Evolutionary conservation across 345 rosid species (phyloP).

Genomic region (Eutrema japonicum): DNA sequence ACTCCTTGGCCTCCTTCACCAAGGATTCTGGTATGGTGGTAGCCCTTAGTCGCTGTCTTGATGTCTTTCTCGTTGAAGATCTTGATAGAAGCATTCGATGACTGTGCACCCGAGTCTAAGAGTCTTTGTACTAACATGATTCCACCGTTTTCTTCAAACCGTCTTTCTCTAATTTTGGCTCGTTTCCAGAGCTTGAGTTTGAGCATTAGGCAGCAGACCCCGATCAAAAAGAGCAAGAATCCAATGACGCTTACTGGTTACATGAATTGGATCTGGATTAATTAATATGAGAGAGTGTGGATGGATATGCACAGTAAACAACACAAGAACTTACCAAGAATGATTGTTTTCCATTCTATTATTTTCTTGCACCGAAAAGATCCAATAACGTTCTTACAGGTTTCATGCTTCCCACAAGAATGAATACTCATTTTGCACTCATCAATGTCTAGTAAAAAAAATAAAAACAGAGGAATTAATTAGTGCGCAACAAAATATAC

Average conservation of each 20-base stretch:
- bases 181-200: slow-evolving; percentile 7
- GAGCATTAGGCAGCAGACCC: not conserved
- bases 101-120: not conserved
- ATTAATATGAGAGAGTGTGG: not conserved
- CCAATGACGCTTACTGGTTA: slow-evolving; percentile 1
- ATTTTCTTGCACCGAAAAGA: slow-evolving; percentile 9
- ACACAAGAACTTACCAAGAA: slow-evolving; percentile 8
- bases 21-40: slow-evolving; percentile 35
- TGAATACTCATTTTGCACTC: not conserved
- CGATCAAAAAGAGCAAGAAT: slow-evolving; percentile 12
- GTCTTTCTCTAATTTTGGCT: not conserved
- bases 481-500: too few relatives aligned
- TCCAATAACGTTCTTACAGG: not conserved
- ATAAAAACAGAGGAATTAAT: not conserved
- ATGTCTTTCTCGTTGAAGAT: slow-evolving; percentile 38
- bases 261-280: not conserved
- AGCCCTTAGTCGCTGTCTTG: slow-evolving; percentile 46
- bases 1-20: slow-evolving; percentile 34
- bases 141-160: slow-evolving; percentile 10
- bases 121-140: not conserved
- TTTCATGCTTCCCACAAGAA: not conserved
- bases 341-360: not conserved
- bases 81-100: not conserved
- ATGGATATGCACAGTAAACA: not conserved
- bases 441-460: not conserved